Base-by-base conservation (phyloP, 768 basidiomycete species). In the Mycena chlorophos region DNA sequence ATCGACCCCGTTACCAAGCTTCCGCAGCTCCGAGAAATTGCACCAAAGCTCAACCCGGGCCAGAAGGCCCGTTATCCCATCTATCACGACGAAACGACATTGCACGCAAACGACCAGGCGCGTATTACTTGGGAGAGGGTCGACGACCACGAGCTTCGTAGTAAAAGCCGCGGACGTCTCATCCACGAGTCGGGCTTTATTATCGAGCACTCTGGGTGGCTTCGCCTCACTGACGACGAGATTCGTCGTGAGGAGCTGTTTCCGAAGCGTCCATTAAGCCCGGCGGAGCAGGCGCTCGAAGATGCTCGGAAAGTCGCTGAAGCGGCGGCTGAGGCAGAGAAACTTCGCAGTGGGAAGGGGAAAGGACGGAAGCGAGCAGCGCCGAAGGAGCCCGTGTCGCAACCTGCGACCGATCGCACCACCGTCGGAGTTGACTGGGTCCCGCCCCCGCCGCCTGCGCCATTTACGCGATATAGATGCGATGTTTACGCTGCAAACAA, bases 91-190 rank as follows among this genome's bases (percentile, higher is more conserved):
- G 63, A 68, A 46, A 46, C 37, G 5, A 58, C 60, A 19, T 22
- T 67, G 45, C 62, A 61, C 25, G 65, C 64, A 22, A 67, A 67
- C 39, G 65, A 70, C 20, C 50, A 45, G 37, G 30, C 45, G n/a
- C 48, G 48, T 20, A 34, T 42, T 28, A 49, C 55, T n/a, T 66
- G 65, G 65, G 49, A 61, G 43, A 39, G 17, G 4, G 58, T 61
- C 8, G 60, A 56, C 17, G 45, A 66, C 38, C 64, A 65, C 30
- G 56, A 51, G 28, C 51, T 66, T 19, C 45, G 62, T 6, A 49
- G 60, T 38, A 66, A 66, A 49, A 56, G 62, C n/a, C 30, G 54
- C 6, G 65, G 64, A 14, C 51, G 61, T 5, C 29, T 51, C 14
- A 38, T 66, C 13, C 62, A 65, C 55, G 49, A 65, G 22, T 66